Evolutionary conservation across 1,284 basidiomycete genomes (phyloP), one percentile per base, ranked within the genome.

Genomic region (Leucoagaricus sp.): DNA sequence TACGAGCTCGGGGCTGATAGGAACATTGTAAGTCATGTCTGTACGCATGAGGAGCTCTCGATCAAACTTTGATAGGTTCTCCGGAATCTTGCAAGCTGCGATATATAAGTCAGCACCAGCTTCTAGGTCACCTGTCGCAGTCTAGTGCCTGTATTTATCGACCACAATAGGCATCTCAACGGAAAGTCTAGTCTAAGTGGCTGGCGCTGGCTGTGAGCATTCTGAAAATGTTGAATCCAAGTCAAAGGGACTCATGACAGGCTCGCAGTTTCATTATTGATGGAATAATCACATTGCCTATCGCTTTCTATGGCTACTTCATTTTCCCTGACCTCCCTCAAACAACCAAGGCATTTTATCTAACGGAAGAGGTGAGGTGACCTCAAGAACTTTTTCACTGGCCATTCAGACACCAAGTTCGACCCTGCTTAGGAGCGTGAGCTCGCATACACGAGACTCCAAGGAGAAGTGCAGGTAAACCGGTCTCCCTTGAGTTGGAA

Each of bases 271-370:
- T 89, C 66, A 84, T 91, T 59, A 83, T 91, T 34, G 87, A 91
- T 64, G 87, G 87, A 2, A 69, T 87, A 15, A 88, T 91, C 51
- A 89, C 88, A 1, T 68, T 91, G 6, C 86, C 87, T 0, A 85
- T 89, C 56, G 86, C 89, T 0, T 63, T 89, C 3, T 89, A 91
- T 64, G 89, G 89, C 0, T 89, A 87, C 63, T 62, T 87, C 23
- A 74, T 88, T 21, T 91, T 92, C 64, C 90, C 89, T 9, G 85
- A 90, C 64, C 78, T 86, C 9, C 89, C 88, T 0, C 73, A 78
- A 3, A 85, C 82, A 3, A 89, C 87, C 0, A 81, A 74, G 29
- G 85, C 82, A 0, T 86, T 84, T 61, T 90, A 88, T 68, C 75
- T 90, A 10, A 80, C 77, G 9, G 67, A 81, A 59, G 78, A 85